These are phyloP conservation scores for Tuber calosporum DNA, from an alignment of 495 filamentous ascomycete species.

Conservation along the genomic window DNA sequence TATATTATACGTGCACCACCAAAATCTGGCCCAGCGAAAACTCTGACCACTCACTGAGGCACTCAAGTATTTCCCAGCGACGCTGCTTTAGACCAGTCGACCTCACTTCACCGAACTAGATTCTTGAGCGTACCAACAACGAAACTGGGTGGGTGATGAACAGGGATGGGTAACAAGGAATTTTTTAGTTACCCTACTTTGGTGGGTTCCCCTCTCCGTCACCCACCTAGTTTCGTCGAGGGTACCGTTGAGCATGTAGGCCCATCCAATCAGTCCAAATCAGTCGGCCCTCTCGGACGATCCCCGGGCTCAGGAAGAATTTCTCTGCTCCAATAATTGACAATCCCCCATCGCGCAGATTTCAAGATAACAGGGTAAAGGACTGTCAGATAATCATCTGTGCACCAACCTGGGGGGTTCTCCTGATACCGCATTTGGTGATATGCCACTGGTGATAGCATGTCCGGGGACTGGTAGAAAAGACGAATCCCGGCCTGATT, in stretches of 20 bases:
- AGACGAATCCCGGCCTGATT: background rate
- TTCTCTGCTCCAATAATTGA: background rate
- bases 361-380: background rate
- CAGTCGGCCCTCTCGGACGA: background rate
- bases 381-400: background rate
- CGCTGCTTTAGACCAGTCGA: background rate
- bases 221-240: too few relatives aligned
- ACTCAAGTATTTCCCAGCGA: background rate
- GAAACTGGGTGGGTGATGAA: too few relatives aligned
- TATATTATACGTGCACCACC: background rate
- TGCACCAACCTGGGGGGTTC: background rate
- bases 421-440: background rate
- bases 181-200: too few relatives aligned
- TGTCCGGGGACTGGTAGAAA: background rate
- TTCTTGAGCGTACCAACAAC: too few relatives aligned
- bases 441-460: background rate
- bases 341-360: background rate
- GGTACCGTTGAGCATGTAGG: background rate
- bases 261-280: background rate
- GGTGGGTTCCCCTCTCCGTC: too few relatives aligned
- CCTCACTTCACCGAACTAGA: background rate
- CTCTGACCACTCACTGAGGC: background rate
- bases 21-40: background rate
- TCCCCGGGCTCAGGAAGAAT: background rate
- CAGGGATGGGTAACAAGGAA: too few relatives aligned